Percentiles rank a stretch among this genome's conserved stretches.
Conservation (phyloP, 345 rosid species). For the Pseudoturritis turrita region DNA sequence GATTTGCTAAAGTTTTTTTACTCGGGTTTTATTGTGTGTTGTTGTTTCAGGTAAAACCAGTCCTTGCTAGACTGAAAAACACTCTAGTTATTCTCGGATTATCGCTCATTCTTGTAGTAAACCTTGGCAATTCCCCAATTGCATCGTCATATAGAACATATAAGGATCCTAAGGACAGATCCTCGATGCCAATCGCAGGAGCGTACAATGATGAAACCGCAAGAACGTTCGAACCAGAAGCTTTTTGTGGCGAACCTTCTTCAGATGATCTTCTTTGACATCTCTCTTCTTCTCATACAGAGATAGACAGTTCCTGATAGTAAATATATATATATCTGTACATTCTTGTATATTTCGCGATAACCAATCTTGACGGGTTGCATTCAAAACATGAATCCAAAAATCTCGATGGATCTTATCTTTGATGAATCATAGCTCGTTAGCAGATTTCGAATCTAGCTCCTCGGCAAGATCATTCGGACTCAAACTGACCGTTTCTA, state of each 20-base stretch:
- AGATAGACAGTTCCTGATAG: background rate
- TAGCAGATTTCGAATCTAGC: background rate
- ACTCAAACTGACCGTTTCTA: background rate
- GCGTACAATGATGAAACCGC: constrained; percentile 77
- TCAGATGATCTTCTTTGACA: constrained; percentile 28
- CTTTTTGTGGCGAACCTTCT: constrained; percentile 73
- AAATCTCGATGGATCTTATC: background rate
- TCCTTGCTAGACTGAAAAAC: constrained; percentile 70
- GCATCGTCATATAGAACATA: constrained; percentile 26
- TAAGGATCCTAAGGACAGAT: constrained; percentile 38
- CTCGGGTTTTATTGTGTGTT: background rate
- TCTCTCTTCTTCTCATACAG: background rate
- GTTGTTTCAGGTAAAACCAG: constrained; percentile 71
- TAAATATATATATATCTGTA: constrained; percentile 15
- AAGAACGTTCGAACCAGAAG: constrained; percentile 79
- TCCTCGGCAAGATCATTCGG: background rate
- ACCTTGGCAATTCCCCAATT: constrained; percentile 41
- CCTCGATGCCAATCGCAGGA: constrained; percentile 49
- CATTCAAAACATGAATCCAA: background rate
- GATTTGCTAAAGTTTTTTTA: too few relatives aligned
- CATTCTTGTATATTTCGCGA: constrained; percentile 1
- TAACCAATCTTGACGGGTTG: background rate
- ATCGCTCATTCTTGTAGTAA: constrained; percentile 51
- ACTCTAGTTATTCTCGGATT: constrained; percentile 70
- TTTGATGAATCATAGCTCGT: background rate